phyloP scores from a whole-genome alignment of 805 yeast genomes.

The Ogataea ganodermae region DNA sequence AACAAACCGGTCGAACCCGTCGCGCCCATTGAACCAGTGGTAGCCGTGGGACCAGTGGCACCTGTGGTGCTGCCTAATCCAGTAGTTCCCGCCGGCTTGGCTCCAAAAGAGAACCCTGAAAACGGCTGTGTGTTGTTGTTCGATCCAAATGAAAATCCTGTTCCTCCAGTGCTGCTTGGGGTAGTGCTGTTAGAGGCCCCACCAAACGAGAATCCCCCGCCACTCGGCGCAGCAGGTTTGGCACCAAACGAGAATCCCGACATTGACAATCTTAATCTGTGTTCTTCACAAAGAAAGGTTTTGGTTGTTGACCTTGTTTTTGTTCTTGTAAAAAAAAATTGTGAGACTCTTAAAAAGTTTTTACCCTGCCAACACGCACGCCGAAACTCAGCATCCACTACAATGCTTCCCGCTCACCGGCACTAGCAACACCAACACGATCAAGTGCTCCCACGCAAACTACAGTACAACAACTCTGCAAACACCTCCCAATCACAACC shows the following conservation, averaged over 20 bases:
- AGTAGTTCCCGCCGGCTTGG: conserved; percentile 11
- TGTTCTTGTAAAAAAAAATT: background rate
- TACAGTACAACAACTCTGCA: too few relatives aligned
- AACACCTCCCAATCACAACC: too few relatives aligned
- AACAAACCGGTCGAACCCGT: too few relatives aligned
- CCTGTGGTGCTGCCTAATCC: conserved; percentile 13
- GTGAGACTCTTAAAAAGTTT: background rate
- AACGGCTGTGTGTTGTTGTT: conserved; percentile 3
- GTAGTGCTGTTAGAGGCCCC: conserved; percentile 11
- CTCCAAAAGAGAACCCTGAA: conserved; percentile 6
- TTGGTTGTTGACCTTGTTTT: background rate
- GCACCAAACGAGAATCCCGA: conserved; percentile 17
- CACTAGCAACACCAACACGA: too few relatives aligned
- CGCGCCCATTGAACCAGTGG: too few relatives aligned
- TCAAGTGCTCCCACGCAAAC: too few relatives aligned
- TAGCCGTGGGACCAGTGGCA: conserved; percentile 22
- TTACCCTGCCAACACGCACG: background rate
- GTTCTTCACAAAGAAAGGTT: too few relatives aligned
- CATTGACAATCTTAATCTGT: background rate
- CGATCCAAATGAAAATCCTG: conserved; percentile 18
- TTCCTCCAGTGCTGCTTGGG: conserved; percentile 7
- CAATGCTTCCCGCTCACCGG: too few relatives aligned
- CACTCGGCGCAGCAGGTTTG: conserved; percentile 17
- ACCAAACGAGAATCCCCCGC: conserved; percentile 19
- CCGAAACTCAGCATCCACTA: too few relatives aligned